Percentiles rank a stretch among this genome's conserved stretches.
Evolutionary conservation across 352 stramenopile genomes (phyloP).

Genomic region (Globisporangium perplexum): DNA sequence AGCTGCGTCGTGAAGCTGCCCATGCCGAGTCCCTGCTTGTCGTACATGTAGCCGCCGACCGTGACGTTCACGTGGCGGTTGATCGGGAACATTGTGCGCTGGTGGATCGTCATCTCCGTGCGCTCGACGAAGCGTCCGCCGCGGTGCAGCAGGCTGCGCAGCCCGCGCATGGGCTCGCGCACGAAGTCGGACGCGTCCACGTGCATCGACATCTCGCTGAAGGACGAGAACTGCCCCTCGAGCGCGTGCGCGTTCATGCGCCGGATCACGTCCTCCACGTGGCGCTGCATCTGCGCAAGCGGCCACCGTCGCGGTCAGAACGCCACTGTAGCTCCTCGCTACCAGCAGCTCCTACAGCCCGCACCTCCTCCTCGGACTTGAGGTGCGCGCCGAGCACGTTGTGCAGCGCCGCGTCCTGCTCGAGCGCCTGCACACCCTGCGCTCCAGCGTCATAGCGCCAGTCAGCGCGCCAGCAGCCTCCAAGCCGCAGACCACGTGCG

Average conservation of each 20-base stretch:
- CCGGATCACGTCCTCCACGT: constrained; percentile 51
- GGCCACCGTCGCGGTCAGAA: too few relatives aligned
- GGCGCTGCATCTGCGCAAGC: constrained; percentile 28
- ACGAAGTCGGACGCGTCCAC: constrained; percentile 79
- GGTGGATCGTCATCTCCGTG: constrained; percentile 80
- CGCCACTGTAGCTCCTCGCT: too few relatives aligned
- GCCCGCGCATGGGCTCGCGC: constrained; percentile 45
- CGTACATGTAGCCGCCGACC: constrained; percentile 79
- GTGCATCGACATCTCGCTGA: constrained; percentile 76
- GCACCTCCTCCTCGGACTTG: constrained; percentile 34
- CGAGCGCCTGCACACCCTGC: constrained; percentile 51
- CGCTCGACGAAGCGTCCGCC: constrained; percentile 43
- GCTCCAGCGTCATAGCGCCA: too few relatives aligned
- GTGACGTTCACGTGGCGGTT: constrained; percentile 51
- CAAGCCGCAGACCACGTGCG: too few relatives aligned
- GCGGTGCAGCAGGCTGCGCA: constrained; percentile 40
- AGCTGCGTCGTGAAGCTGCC: constrained; percentile 63
- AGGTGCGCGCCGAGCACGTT: constrained; percentile 40
- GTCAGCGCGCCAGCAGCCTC: too few relatives aligned
- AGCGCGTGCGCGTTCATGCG: constrained; percentile 65
- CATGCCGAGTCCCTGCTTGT: constrained; percentile 69
- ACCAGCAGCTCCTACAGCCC: too few relatives aligned
- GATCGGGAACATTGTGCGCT: constrained; percentile 64
- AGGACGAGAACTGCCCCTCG: constrained; percentile 69
- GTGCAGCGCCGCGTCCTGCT: constrained; percentile 40